These are phyloP conservation scores for Pueraria montana DNA, from an alignment of 306 rosid species.

Conservation along the genomic window DNA sequence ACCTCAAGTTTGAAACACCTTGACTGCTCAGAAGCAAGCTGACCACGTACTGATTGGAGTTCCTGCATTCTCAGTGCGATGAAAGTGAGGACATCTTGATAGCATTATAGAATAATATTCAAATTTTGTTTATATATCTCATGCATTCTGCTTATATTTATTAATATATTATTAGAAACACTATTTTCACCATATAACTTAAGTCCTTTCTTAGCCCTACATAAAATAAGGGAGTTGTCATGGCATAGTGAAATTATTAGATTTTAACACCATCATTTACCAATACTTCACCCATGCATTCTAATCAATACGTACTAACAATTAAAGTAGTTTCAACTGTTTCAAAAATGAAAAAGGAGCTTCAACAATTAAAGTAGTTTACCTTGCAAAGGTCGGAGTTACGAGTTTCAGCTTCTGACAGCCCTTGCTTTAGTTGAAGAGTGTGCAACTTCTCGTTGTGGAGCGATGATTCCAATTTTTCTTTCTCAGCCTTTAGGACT, in stretches of 20 bases:
- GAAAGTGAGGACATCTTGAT: constrained; percentile 35
- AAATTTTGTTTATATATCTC: background rate
- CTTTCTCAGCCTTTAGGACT: constrained; percentile 81
- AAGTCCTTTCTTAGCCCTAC: background rate
- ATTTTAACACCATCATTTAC: background rate
- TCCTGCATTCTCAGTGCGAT: constrained; percentile 63
- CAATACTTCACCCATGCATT: constrained; percentile 1
- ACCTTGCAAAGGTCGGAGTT: constrained; percentile 88
- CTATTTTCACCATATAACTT: background rate
- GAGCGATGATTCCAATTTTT: constrained; percentile 77
- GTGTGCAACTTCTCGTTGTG: constrained; percentile 71
- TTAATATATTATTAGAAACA: background rate
- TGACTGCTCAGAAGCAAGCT: constrained; percentile 93
- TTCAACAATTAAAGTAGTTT: constrained; percentile 33
- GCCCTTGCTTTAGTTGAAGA: constrained; percentile 79
- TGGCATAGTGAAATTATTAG: constrained; percentile 24
- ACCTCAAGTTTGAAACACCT: constrained; percentile 99
- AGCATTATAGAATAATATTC: constrained; percentile 2
- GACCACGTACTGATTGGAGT: constrained; percentile 87
- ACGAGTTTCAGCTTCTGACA: constrained; percentile 74
- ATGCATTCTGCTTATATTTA: constrained; percentile 3
- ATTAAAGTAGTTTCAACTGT: no score
- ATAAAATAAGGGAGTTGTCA: constrained; percentile 16
- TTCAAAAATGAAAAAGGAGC: constrained; percentile 4
- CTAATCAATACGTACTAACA: no score